Base-by-base conservation (phyloP, 2,329 filamentous ascomycete species). In the Aspergillus chevalieri region DNA sequence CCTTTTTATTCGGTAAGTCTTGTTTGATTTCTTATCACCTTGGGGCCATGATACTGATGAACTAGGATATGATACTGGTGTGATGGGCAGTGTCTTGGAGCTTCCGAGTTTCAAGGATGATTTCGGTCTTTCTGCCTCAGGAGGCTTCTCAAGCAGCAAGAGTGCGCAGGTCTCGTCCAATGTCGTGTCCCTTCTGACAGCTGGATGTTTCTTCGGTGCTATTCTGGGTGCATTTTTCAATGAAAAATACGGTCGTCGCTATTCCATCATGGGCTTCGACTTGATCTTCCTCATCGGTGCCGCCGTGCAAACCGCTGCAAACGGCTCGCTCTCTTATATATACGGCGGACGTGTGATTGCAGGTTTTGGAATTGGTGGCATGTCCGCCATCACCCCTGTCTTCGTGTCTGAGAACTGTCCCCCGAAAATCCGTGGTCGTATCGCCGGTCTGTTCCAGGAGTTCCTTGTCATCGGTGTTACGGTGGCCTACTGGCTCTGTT, bases 401-500 rank as follows among this genome's bases (percentile, higher is more conserved):
- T 70, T 67, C 24, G 67, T 69, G 12, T 63, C 60, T 24, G 66
- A 69, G 48, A 69, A 66, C 51, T 60, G 57, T 19, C 66, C 66
- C 1, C 58, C 66, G 0, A 43, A 56, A n/a, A 61, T 57, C 14
- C 58, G 67, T 41, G 67, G 66, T 36, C 64, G 66, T 12, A 61
- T 69, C 33, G 64, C 67, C 0, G 67, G 67, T 34, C 51, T 69
- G 4, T 69, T 70, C 56, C 65, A 68, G 52, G 65, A 67, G 46
- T 68, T 70, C 48, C 54, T 68, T 14, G 66, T 69, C 14, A 67
- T 69, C 19, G 65, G 66, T 46, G 77, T 76, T 19, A 77, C 74
- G 46, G 61, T 78, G 15, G 71, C 72, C 33, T 78, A 78, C 65
- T 79, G 77, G 64, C 70, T 79, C 47, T 76, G 78, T 59, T 79